Conservation (phyloP, 169 alveolate species). For the Plasmodium fragile region DNA sequence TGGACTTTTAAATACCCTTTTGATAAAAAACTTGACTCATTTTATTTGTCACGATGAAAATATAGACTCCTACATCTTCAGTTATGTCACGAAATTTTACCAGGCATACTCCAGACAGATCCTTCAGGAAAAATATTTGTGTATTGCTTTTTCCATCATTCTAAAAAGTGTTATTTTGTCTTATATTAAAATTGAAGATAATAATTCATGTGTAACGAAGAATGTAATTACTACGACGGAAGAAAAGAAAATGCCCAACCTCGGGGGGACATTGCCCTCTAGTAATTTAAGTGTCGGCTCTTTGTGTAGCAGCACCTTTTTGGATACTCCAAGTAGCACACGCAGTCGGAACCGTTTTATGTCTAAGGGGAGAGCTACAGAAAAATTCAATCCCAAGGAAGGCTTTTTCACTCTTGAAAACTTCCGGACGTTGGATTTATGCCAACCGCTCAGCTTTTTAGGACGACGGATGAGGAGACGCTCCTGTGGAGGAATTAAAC, state of each 20-base stretch:
- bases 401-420: not conserved
- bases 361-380: not conserved
- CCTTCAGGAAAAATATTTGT: constrained; percentile 9
- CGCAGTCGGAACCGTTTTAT: not conserved
- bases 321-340: not conserved
- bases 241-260: not conserved
- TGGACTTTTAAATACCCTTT: constrained; percentile 1
- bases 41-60: constrained; percentile 27
- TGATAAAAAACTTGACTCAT: constrained; percentile 25
- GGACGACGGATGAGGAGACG: not conserved
- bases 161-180: constrained; percentile 29
- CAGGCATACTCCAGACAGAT: constrained; percentile 11
- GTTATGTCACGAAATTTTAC: constrained; percentile 25
- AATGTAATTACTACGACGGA: not conserved
- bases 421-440: not conserved
- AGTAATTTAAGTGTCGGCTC: not conserved
- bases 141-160: constrained; percentile 21
- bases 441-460: not conserved
- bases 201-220: not conserved
- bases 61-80: constrained; percentile 30
- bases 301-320: not conserved
- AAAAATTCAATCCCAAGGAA: not conserved
- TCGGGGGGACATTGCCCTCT: not conserved
- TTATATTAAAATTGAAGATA: constrained; percentile 19
- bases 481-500: not conserved